phyloP scores from a whole-genome alignment of 2,329 filamentous ascomycete species.

The Byssothecium circinans region DNA sequence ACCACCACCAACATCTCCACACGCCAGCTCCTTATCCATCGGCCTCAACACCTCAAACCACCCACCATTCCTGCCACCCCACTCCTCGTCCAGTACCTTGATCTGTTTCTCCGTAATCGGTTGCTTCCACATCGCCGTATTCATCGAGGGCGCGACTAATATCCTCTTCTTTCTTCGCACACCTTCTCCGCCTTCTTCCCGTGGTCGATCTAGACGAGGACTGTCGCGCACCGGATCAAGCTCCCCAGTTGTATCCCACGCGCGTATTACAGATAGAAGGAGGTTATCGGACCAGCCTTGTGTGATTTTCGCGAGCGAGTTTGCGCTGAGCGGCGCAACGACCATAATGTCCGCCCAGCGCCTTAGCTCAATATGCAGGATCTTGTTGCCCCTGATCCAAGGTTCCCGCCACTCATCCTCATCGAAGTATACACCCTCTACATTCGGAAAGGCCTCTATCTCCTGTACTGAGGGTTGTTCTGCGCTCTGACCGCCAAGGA shows the following conservation, averaged over 20 bases:
- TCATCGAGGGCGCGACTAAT: slow-evolving; percentile 81
- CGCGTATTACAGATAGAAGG: slow-evolving; percentile 71
- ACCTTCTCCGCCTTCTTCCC: slow-evolving; percentile 14
- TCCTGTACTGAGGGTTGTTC: slow-evolving; percentile 73
- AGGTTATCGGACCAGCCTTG: slow-evolving; percentile 78
- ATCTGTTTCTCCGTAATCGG: slow-evolving; percentile 77
- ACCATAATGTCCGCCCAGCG: slow-evolving; percentile 80
- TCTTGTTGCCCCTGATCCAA: slow-evolving; percentile 76
- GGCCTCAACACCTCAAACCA: slow-evolving; percentile 74
- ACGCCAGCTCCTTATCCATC: slow-evolving; percentile 76
- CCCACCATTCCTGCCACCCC: slow-evolving; percentile 56
- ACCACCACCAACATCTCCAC: slow-evolving; percentile 79
- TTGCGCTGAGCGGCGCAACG: slow-evolving; percentile 80
- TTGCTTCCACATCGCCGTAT: slow-evolving; percentile 87
- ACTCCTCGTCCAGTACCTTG: slow-evolving; percentile 69
- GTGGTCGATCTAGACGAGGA: slow-evolving; percentile 24
- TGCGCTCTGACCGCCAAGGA: slow-evolving; percentile 71
- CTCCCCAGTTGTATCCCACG: slow-evolving; percentile 72
- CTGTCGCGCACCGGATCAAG: slow-evolving; percentile 35
- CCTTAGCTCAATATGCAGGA: slow-evolving; percentile 87
- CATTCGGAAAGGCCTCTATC: slow-evolving; percentile 64
- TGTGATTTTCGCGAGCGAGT: slow-evolving; percentile 81
- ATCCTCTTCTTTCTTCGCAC: slow-evolving; percentile 59
- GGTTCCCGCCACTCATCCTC: slow-evolving; percentile 81
- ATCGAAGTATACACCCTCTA: slow-evolving; percentile 81